Evolutionary conservation across 202 grass and related monocot genomes (phyloP).

Genomic region (Cymbopogon flexuosus): DNA sequence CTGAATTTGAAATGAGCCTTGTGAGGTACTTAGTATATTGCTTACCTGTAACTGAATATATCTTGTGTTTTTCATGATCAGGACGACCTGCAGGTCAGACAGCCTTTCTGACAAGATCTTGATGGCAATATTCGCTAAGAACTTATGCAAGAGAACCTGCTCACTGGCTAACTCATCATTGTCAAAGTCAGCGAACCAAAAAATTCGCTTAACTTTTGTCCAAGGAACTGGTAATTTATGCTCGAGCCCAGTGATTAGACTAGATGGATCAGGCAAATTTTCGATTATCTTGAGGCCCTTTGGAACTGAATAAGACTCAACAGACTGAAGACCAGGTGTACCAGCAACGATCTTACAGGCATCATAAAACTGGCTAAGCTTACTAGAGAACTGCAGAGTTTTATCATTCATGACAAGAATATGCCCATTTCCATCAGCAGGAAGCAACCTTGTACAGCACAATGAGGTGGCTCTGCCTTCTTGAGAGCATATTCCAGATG

Average conservation of each 20-base stretch:
- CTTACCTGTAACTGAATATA: conserved; percentile 66
- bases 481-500: conserved; percentile 49
- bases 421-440: conserved; percentile 40
- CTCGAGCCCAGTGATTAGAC: conserved; percentile 42
- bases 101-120: conserved; percentile 54
- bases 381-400: conserved; percentile 50
- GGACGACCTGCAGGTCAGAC: conserved; percentile 48
- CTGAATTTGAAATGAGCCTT: background rate
- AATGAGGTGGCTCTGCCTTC: conserved; percentile 41
- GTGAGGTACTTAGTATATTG: background rate
- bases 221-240: conserved; percentile 46
- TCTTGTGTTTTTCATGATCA: conserved; percentile 82
- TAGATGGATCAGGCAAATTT: conserved; percentile 44
- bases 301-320: conserved; percentile 32
- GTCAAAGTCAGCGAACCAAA: conserved; percentile 70
- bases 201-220: conserved; percentile 46
- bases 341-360: conserved; percentile 60
- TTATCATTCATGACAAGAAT: conserved; percentile 75
- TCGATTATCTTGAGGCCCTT: conserved; percentile 49
- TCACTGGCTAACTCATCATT: conserved; percentile 29
- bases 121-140: conserved; percentile 55
- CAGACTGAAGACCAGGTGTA: conserved; percentile 35
- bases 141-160: conserved; percentile 49
- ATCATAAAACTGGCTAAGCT: conserved; percentile 49
- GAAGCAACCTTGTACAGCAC: conserved; percentile 39